phyloP scores from a whole-genome alignment of 176 grass and related monocot species.

The Leersia perrieri region DNA sequence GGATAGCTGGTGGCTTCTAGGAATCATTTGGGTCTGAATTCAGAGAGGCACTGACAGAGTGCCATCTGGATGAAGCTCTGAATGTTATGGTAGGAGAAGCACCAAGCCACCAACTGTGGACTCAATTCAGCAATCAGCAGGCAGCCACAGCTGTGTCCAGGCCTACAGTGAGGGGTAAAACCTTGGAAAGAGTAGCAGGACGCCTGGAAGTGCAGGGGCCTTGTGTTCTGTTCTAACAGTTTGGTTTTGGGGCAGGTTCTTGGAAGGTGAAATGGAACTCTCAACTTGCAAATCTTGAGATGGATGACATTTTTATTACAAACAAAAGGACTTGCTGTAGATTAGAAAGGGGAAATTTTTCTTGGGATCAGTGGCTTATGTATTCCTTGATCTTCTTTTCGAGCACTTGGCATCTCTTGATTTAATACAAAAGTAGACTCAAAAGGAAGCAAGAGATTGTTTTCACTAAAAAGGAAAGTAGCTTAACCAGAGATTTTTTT shows the following conservation, averaged over 20 bases:
- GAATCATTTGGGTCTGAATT: slow-evolving; percentile 27
- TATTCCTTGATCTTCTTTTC: not conserved
- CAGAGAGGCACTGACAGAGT: not conserved
- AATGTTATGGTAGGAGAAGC: not conserved
- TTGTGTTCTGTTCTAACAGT: slow-evolving; percentile 30
- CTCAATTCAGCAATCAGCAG: slow-evolving; percentile 11
- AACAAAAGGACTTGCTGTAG: not conserved
- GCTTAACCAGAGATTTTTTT: not conserved
- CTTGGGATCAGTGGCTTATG: not conserved
- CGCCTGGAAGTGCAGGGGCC: not conserved
- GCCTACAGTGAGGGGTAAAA: not conserved
- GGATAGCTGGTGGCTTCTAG: slow-evolving; percentile 24
- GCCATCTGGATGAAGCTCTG: slow-evolving; percentile 35
- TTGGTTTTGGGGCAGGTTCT: slow-evolving; percentile 37
- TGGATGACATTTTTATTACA: not conserved
- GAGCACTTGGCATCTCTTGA: not conserved
- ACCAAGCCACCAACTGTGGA: no score
- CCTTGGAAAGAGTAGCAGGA: slow-evolving; percentile 25
- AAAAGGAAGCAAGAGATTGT: not conserved
- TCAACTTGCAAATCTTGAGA: slow-evolving; percentile 1
- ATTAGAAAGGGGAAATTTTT: slow-evolving; percentile 5
- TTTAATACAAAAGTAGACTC: slow-evolving; percentile 2
- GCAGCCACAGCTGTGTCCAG: slow-evolving; percentile 42
- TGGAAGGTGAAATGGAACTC: slow-evolving; percentile 44
- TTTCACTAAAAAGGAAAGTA: not conserved